Evolutionary conservation across 2,329 filamentous ascomycete genomes (phyloP).

Genomic region (Microcyclospora tardicrescens): DNA sequence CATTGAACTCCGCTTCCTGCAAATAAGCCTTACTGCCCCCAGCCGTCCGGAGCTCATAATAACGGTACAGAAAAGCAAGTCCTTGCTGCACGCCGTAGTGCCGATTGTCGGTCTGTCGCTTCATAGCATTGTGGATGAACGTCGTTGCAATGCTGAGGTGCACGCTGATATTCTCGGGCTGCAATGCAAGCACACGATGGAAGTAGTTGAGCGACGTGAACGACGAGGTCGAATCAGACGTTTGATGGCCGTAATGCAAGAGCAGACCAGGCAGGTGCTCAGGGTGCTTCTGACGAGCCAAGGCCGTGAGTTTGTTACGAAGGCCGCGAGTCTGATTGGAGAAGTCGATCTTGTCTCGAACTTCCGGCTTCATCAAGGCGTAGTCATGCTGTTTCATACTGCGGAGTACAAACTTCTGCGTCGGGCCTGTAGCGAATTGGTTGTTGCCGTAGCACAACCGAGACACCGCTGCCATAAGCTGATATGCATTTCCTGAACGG

Average conservation of each 20-base stretch:
- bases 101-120: constrained; percentile 78
- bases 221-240: constrained; percentile 74
- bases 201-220: constrained; percentile 81
- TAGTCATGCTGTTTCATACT: constrained; percentile 86
- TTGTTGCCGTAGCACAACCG: constrained; percentile 59
- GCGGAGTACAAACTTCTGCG: constrained; percentile 81
- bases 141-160: constrained; percentile 69
- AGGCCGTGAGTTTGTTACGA: constrained; percentile 15
- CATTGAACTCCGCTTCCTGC: constrained; percentile 73
- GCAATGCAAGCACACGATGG: constrained; percentile 50
- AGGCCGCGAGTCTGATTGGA: constrained; percentile 28
- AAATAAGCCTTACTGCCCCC: constrained; percentile 31
- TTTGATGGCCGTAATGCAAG: constrained; percentile 79
- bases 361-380: constrained; percentile 42
- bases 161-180: constrained; percentile 63
- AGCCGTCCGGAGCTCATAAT: constrained; percentile 47
- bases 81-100: constrained; percentile 82
- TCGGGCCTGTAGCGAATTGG: constrained; percentile 68
- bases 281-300: constrained; percentile 12
- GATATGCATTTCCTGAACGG: constrained; percentile 69
- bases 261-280: constrained; percentile 52
- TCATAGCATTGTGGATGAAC: constrained; percentile 80
- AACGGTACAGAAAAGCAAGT: constrained; percentile 63
- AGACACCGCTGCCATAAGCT: constrained; percentile 68
- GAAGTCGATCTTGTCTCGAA: constrained; percentile 32